phyloP scores from a whole-genome alignment of 129 eudicot genomes.

The Arctium minus region DNA sequence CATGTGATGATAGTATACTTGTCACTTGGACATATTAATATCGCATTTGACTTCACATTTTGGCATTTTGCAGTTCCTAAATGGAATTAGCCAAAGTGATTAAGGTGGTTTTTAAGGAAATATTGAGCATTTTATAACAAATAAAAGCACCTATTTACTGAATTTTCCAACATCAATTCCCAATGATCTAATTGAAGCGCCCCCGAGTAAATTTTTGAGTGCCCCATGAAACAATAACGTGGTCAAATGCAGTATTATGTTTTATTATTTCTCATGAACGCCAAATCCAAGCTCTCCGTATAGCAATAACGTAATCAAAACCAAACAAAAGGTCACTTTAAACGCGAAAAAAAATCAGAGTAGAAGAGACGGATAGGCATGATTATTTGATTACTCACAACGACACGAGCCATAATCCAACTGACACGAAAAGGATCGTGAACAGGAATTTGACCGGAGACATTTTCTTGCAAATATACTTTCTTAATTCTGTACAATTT shows the following conservation, averaged over 20 bases:
- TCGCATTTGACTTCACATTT: background rate
- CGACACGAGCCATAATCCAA: constrained; percentile 71
- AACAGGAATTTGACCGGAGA: constrained; percentile 71
- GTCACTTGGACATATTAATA: background rate
- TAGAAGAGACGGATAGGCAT: background rate
- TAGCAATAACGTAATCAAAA: background rate
- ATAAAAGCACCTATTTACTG: background rate
- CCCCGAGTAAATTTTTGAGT: background rate
- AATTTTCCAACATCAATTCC: background rate
- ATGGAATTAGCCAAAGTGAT: constrained; percentile 9
- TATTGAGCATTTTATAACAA: constrained; percentile 2
- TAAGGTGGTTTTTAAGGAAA: background rate
- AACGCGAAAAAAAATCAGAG: background rate
- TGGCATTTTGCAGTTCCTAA: background rate
- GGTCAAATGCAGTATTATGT: background rate
- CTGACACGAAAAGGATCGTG: constrained; percentile 60
- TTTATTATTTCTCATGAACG: background rate
- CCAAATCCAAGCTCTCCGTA: background rate
- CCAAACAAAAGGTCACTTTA: background rate
- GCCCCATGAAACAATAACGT: background rate
- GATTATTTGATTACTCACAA: constrained; percentile 40
- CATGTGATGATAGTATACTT: background rate
- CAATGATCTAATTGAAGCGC: background rate
- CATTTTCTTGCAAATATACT: background rate
- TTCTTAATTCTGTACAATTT: constrained; percentile 3